Conservation (phyloP, 345 rosid species). For the Chamaenerion angustifolium region DNA sequence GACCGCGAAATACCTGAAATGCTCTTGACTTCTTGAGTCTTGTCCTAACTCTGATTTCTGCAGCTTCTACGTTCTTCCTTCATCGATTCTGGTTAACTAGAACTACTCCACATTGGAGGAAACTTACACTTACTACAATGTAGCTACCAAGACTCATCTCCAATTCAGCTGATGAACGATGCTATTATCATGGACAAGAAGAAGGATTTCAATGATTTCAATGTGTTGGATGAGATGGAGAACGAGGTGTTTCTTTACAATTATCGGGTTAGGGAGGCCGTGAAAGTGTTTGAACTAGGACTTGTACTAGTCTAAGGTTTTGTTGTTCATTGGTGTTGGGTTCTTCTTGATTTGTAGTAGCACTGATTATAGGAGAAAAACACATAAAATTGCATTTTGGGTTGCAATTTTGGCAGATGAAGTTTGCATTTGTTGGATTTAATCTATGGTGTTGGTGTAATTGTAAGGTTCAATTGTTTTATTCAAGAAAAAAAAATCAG, state of each 20-base stretch:
- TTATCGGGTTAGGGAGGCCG: constrained; percentile 19
- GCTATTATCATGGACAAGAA: constrained; percentile 32
- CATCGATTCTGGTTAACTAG: constrained; percentile 33
- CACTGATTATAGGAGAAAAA: too few species aligned
- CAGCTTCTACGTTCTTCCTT: constrained; percentile 44
- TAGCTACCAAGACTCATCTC: constrained; percentile 31
- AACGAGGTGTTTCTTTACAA: constrained; percentile 41
- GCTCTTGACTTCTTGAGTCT: too few species aligned
- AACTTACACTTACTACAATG: constrained; percentile 40
- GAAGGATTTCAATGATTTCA: constrained; percentile 52
- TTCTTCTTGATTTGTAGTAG: not conserved
- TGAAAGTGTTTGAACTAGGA: constrained; percentile 28
- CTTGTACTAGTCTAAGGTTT: constrained; percentile 33
- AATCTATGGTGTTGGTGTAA: too few species aligned
- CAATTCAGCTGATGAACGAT: constrained; percentile 43
- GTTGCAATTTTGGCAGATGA: too few species aligned
- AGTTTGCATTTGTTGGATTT: too few species aligned
- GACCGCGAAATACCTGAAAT: too few species aligned
- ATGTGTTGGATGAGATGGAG: constrained; percentile 36
- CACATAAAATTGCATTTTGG: too few species aligned
- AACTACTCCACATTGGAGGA: constrained; percentile 27
- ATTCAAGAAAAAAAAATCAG: too few species aligned
- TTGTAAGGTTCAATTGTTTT: too few species aligned
- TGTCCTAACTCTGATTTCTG: constrained; percentile 96
- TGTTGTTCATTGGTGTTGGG: too few species aligned